Evolutionary conservation across 148 eudicot genomes (phyloP).

Genomic region (Amaranthus cruentus): DNA sequence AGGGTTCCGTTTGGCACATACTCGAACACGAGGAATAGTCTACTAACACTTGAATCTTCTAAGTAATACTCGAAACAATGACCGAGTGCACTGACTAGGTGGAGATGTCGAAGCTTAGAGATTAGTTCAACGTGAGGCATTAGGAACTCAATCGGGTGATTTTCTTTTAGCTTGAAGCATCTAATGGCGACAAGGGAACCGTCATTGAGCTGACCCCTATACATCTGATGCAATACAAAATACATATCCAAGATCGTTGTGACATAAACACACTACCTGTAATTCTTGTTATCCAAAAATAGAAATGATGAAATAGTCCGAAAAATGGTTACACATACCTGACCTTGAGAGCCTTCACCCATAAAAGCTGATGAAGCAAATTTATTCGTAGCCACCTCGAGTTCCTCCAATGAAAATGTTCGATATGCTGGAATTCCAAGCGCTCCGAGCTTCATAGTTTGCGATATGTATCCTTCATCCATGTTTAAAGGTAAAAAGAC

Average conservation of each 20-base stretch:
- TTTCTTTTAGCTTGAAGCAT: slow-evolving; percentile 68
- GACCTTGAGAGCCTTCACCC: slow-evolving; percentile 81
- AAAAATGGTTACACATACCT: slow-evolving; percentile 41
- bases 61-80: slow-evolving; percentile 88
- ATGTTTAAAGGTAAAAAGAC: not conserved
- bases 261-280: too few relatives aligned
- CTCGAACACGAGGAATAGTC: slow-evolving; percentile 78
- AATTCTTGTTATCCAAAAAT: too few relatives aligned
- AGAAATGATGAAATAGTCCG: not conserved
- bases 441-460: slow-evolving; percentile 76
- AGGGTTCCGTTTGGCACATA: slow-evolving; percentile 80
- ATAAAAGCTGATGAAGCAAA: slow-evolving; percentile 68
- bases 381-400: slow-evolving; percentile 76
- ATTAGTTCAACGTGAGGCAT: slow-evolving; percentile 69
- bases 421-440: slow-evolving; percentile 72
- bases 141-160: slow-evolving; percentile 44
- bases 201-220: slow-evolving; percentile 68
- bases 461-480: slow-evolving; percentile 66
- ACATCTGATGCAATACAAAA: slow-evolving; percentile 45
- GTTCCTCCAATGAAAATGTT: slow-evolving; percentile 74
- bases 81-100: slow-evolving; percentile 86
- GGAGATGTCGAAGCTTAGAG: slow-evolving; percentile 74
- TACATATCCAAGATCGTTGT: not conserved
- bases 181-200: slow-evolving; percentile 66
- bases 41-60: slow-evolving; percentile 92